Evolutionary conservation across 1,139 yeast genomes (phyloP).

Genomic region (Zygoascus hellenicus): DNA sequence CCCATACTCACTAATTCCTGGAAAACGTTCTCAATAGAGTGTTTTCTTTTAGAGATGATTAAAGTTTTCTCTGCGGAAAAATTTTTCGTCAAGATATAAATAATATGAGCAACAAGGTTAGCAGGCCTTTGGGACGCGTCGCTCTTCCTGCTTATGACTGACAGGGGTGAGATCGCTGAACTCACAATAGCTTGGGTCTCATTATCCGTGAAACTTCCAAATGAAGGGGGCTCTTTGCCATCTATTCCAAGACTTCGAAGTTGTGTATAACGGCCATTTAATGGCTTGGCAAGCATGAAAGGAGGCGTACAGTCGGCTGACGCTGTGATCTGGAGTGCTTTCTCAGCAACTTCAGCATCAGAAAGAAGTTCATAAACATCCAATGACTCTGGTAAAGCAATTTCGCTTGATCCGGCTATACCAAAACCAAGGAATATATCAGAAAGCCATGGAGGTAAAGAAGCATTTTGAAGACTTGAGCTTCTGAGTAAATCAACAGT

Average conservation of each 20-base stretch:
- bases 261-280: too few relatives aligned
- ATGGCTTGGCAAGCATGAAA: slow-evolving; percentile 14
- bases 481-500: background rate
- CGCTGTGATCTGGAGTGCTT: slow-evolving; percentile 4
- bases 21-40: slow-evolving; percentile 25
- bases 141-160: slow-evolving; percentile 42
- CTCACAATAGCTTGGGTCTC: slow-evolving; percentile 37
- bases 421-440: slow-evolving; percentile 38
- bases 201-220: slow-evolving; percentile 20
- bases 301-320: background rate
- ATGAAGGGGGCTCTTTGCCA: background rate
- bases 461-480: slow-evolving; percentile 6
- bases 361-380: slow-evolving; percentile 26
- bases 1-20: slow-evolving; percentile 21
- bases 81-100: slow-evolving; percentile 16
- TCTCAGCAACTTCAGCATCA: slow-evolving; percentile 23
- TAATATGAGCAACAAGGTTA: slow-evolving; percentile 25
- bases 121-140: slow-evolving; percentile 43
- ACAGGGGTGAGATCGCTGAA: slow-evolving; percentile 34
- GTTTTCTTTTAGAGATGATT: slow-evolving; percentile 32
- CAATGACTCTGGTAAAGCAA: slow-evolving; percentile 8
- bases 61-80: slow-evolving; percentile 35
- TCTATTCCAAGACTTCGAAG: background rate
- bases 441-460: slow-evolving; percentile 37
- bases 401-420: slow-evolving; percentile 23